phyloP scores from a whole-genome alignment of 2,329 filamentous ascomycete genomes.

The Sporothrix humicola region DNA sequence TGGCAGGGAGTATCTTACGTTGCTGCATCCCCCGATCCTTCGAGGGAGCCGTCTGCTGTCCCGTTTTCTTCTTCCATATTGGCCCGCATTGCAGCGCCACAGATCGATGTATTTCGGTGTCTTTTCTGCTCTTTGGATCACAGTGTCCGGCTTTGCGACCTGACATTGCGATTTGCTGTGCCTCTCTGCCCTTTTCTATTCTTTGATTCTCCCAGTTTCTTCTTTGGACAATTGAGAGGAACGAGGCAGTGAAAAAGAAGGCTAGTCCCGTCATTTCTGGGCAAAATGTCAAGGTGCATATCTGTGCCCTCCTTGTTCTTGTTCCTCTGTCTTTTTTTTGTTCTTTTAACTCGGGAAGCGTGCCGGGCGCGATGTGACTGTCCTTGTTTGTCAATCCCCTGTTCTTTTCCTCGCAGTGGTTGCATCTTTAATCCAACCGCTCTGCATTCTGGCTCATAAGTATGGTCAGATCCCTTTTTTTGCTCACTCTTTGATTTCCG shows the following conservation, averaged over 20 bases:
- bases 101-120: neutral
- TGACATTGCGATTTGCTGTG: neutral
- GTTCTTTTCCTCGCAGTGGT: neutral
- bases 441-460: neutral
- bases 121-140: neutral
- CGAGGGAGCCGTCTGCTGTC: neutral
- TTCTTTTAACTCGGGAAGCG: neutral
- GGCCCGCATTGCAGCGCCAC: neutral
- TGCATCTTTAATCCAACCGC: neutral
- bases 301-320: neutral
- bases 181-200: neutral
- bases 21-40: slow-evolving; percentile 4
- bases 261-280: neutral
- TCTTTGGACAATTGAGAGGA: neutral
- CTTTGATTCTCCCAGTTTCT: too few species aligned
- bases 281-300: neutral
- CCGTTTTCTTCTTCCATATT: slow-evolving; percentile 9
- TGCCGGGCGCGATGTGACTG: slow-evolving; percentile 10
- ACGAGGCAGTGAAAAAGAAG: neutral
- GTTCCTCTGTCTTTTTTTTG: too few species aligned
- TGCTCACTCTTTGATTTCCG: neutral
- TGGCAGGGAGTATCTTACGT: too few species aligned
- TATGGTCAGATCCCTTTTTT: neutral
- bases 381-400: neutral
- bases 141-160: too few species aligned